These are phyloP conservation scores for Physcia stellaris DNA, from an alignment of 495 filamentous ascomycete species.

Conservation along the genomic window DNA sequence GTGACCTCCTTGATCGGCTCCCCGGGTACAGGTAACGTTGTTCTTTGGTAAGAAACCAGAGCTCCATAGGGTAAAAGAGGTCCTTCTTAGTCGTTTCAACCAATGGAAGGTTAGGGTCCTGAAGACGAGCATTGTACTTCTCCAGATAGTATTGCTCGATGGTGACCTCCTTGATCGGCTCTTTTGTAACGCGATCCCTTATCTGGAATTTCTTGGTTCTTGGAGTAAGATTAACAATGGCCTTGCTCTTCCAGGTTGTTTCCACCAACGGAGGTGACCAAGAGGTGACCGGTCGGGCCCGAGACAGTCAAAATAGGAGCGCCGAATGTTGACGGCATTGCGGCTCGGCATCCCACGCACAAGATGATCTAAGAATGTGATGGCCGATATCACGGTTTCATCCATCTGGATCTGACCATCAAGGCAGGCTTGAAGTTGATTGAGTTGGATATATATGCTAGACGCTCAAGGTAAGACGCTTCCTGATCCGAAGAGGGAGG, in stretches of 20 bases:
- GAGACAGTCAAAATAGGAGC: slow-evolving; percentile 53
- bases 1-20: slow-evolving; percentile 23
- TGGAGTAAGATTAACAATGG: slow-evolving; percentile 34
- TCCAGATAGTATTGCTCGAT: slow-evolving; percentile 54
- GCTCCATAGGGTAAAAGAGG: slow-evolving; percentile 65
- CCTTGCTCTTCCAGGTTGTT: too few species aligned
- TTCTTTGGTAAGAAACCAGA: slow-evolving; percentile 44
- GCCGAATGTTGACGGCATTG: slow-evolving; percentile 52
- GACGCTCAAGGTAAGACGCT: too few species aligned
- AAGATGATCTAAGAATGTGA: slow-evolving; percentile 85
- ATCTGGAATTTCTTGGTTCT: slow-evolving; percentile 43
- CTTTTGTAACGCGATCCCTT: slow-evolving; percentile 34
- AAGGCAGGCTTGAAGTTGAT: slow-evolving; percentile 51
- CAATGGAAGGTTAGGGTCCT: slow-evolving; percentile 46
- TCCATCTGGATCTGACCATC: slow-evolving; percentile 41
- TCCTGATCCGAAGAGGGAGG: too few species aligned
- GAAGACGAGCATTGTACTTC: slow-evolving; percentile 46
- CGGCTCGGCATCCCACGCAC: slow-evolving; percentile 61
- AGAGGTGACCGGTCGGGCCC: slow-evolving; percentile 26
- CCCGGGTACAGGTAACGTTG: slow-evolving; percentile 64
- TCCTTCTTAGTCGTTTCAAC: slow-evolving; percentile 53
- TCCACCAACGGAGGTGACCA: too few species aligned
- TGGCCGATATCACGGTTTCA: slow-evolving; percentile 53
- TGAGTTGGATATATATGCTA: too few species aligned
- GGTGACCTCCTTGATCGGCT: slow-evolving; percentile 23